A percentile compares a stretch with the other conserved stretches of the same genome.
Evolutionary conservation across 2,329 filamentous ascomycete species (phyloP).

Genomic region (Calonectria henricotiae): DNA sequence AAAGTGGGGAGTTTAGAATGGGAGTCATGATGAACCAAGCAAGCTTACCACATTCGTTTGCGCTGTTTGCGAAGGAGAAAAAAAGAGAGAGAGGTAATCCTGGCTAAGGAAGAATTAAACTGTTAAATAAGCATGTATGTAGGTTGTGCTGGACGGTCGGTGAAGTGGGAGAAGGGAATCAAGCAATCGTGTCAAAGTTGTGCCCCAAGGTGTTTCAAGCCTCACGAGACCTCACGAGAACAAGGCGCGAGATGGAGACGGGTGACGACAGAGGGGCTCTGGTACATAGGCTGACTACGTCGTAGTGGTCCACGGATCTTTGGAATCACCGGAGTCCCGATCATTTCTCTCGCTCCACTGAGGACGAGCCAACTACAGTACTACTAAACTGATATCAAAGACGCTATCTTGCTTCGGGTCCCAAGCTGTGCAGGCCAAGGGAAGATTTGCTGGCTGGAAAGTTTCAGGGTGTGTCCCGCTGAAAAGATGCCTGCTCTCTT

Average conservation of each 20-base stretch:
- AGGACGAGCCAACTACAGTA: background rate
- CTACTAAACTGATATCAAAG: constrained; percentile 10
- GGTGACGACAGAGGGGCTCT: constrained; percentile 29
- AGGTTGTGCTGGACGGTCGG: background rate
- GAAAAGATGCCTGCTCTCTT: background rate
- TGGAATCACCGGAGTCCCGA: constrained; percentile 50
- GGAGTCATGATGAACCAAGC: constrained; percentile 31
- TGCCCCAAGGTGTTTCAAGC: constrained; percentile 15
- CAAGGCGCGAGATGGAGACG: constrained; percentile 9
- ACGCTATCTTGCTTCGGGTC: constrained; percentile 16
- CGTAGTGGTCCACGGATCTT: constrained; percentile 48
- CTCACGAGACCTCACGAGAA: constrained; percentile 31
- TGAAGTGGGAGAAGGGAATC: constrained; percentile 5
- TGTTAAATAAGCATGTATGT: background rate
- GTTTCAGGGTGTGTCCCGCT: background rate
- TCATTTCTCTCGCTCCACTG: constrained; percentile 14
- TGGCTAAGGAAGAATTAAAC: background rate
- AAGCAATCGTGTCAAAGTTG: constrained; percentile 9
- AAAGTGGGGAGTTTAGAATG: constrained; percentile 34
- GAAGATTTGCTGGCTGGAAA: constrained; percentile 2
- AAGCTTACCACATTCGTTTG: constrained; percentile 20
- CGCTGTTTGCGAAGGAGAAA: background rate
- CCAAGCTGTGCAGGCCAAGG: background rate
- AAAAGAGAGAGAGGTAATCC: background rate
- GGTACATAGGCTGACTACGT: constrained; percentile 30